phyloP scores from a whole-genome alignment of 306 rosid species.

The Gastrolobium bilobum region DNA sequence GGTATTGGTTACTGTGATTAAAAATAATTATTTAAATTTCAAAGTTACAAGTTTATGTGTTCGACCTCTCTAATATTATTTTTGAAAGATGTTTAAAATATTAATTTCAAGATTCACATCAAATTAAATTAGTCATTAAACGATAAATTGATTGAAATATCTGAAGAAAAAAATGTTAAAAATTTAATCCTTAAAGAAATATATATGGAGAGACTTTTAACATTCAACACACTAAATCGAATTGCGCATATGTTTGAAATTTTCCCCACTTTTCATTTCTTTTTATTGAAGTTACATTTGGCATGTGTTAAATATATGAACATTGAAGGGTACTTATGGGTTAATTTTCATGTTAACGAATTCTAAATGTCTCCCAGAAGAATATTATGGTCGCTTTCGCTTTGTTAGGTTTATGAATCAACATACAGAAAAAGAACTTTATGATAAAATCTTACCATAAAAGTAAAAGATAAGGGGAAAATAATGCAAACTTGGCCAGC shows the following conservation, averaged over 20 bases:
- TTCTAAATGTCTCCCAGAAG: not conserved
- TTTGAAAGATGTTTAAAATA: no score
- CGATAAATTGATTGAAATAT: no score
- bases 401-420: not conserved
- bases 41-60: no score
- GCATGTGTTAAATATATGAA: not conserved
- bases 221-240: no score
- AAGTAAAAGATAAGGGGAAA: not conserved
- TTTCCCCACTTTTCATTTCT: not conserved
- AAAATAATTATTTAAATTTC: no score
- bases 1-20: no score
- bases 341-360: not conserved
- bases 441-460: not conserved
- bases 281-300: not conserved
- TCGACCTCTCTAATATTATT: no score
- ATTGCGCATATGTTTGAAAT: not conserved
- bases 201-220: no score
- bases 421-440: not conserved
- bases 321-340: not conserved
- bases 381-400: not conserved
- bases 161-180: no score
- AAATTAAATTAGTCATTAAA: no score
- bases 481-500: not conserved
- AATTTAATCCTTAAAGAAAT: no score
- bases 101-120: no score